Conservation (phyloP, 768 basidiomycete genomes). For the Tephrocybe sp. region DNA sequence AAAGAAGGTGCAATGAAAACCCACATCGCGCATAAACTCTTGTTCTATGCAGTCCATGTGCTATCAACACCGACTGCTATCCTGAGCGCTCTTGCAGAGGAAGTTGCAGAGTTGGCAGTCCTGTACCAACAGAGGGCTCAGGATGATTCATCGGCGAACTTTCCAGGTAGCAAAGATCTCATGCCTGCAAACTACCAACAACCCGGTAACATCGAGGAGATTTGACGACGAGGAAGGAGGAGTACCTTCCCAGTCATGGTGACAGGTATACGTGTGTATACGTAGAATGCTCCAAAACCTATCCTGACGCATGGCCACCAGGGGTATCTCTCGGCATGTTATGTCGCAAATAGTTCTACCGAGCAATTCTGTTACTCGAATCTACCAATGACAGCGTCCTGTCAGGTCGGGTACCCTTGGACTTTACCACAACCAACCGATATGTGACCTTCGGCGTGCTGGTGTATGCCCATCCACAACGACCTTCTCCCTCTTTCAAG, state of each 20-base stretch:
- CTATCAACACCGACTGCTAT: constrained; percentile 43
- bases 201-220: constrained; percentile 12
- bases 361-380: no score
- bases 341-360: no score
- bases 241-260: constrained; percentile 1
- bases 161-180: background rate
- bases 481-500: no score
- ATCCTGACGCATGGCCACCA: no score
- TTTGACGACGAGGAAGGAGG: constrained; percentile 7
- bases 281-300: no score
- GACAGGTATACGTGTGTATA: background rate
- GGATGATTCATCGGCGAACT: background rate
- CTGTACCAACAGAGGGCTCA: constrained; percentile 21
- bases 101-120: constrained; percentile 29
- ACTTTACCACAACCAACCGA: no score
- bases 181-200: background rate
- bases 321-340: no score
- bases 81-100: constrained; percentile 41
- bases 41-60: constrained; percentile 68
- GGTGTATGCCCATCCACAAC: no score
- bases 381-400: no score
- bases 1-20: constrained; percentile 18
- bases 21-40: constrained; percentile 56
- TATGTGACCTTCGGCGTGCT: no score
- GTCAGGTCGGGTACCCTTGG: no score